phyloP scores from a whole-genome alignment of 1,284 basidiomycete species.

The Anthracocystis setariae region DNA sequence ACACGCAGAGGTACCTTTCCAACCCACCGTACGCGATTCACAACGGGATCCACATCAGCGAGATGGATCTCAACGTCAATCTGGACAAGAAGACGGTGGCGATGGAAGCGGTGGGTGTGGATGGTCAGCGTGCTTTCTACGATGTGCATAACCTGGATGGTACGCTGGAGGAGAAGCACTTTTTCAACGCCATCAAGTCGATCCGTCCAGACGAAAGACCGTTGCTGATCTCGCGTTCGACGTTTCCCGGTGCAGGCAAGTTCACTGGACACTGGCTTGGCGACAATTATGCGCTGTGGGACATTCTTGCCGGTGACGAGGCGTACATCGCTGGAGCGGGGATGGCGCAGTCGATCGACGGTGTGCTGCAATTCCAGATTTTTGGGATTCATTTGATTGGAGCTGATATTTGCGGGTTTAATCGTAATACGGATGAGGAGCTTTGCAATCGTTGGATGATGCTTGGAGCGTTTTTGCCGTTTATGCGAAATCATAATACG shows the following conservation, averaged over 20 bases:
- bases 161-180: constrained; percentile 37
- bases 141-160: constrained; percentile 67
- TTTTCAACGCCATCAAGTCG: constrained; percentile 35
- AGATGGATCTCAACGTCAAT: constrained; percentile 70
- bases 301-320: constrained; percentile 68
- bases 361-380: constrained; percentile 79
- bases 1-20: constrained; percentile 40
- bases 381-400: constrained; percentile 56
- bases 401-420: constrained; percentile 53
- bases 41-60: constrained; percentile 71
- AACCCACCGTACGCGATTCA: constrained; percentile 76
- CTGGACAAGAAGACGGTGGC: constrained; percentile 60
- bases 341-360: constrained; percentile 74
- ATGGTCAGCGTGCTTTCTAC: constrained; percentile 34
- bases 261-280: constrained; percentile 70
- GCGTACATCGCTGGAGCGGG: constrained; percentile 46
- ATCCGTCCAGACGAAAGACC: constrained; percentile 51
- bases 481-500: constrained; percentile 55
- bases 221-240: constrained; percentile 54
- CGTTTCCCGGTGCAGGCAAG: constrained; percentile 53
- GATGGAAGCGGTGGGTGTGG: constrained; percentile 69
- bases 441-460: constrained; percentile 73
- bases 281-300: constrained; percentile 77
- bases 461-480: constrained; percentile 46
- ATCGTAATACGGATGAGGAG: constrained; percentile 76